phyloP scores from a whole-genome alignment of 2,329 filamentous ascomycete species.

The Grosmannia clavigera region DNA sequence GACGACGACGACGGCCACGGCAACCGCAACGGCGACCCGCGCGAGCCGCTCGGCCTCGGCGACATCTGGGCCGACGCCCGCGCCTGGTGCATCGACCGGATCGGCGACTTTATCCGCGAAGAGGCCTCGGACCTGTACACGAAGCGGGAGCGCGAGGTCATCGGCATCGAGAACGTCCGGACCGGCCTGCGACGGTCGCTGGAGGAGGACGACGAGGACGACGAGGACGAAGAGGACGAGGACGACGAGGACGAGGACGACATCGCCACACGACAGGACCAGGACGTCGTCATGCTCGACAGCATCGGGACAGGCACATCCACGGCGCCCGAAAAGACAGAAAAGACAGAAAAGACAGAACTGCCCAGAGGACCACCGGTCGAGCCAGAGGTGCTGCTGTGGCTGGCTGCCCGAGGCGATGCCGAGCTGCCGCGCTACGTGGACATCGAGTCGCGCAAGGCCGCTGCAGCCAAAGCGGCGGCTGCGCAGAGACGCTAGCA shows the following conservation, averaged over 20 bases:
- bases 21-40: constrained; percentile 23
- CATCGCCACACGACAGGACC: constrained; percentile 6
- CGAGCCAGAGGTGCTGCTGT: constrained; percentile 35
- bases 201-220: constrained; percentile 39
- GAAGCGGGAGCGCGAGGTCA: constrained; percentile 52
- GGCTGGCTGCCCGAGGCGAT: constrained; percentile 32
- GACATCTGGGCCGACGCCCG: constrained; percentile 25
- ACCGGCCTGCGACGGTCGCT: constrained; percentile 53
- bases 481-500: constrained; percentile 5
- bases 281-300: background rate
- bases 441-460: constrained; percentile 20
- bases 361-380: constrained; percentile 19
- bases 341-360: constrained; percentile 4
- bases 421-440: constrained; percentile 32
- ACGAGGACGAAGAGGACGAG: constrained; percentile 45
- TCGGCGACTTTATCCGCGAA: constrained; percentile 25
- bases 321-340: constrained; percentile 10
- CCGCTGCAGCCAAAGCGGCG: constrained; percentile 2
- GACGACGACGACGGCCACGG: constrained; percentile 22
- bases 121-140: constrained; percentile 58
- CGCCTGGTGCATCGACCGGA: constrained; percentile 19
- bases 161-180: constrained; percentile 55
- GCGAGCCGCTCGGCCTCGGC: constrained; percentile 22
- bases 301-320: background rate
- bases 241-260: constrained; percentile 38